phyloP scores from a whole-genome alignment of 2,329 filamentous ascomycete species.

The Diaporthe citri region DNA sequence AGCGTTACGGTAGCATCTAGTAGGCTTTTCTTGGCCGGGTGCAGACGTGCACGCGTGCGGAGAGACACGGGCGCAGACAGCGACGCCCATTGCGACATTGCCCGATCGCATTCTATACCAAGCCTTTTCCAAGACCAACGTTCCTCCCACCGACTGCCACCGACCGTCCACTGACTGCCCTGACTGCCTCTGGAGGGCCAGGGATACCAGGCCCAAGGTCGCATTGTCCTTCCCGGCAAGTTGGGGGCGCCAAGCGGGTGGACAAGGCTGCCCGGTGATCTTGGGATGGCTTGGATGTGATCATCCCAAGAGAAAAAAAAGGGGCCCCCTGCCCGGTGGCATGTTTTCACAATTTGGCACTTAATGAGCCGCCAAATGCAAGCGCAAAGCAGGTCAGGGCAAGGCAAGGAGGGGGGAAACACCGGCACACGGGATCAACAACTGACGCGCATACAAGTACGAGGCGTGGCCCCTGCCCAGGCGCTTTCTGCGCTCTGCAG shows the following conservation, averaged over 20 bases:
- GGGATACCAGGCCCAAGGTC: slow-evolving; percentile 24
- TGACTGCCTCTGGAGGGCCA: not conserved
- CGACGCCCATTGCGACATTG: slow-evolving; percentile 1
- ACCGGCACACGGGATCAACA: not conserved
- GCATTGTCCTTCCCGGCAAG: slow-evolving; percentile 26
- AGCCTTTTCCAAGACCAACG: slow-evolving; percentile 27
- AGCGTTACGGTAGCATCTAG: not conserved
- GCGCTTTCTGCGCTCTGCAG: not conserved
- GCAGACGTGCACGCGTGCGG: slow-evolving; percentile 8
- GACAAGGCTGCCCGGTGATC: slow-evolving; percentile 28
- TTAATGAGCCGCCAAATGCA: slow-evolving; percentile 24
- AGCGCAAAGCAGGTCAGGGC: not conserved
- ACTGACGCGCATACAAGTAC: slow-evolving; percentile 29
- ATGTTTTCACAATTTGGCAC: slow-evolving; percentile 28
- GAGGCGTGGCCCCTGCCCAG: not conserved
- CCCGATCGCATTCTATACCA: slow-evolving; percentile 18
- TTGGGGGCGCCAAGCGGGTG: slow-evolving; percentile 13
- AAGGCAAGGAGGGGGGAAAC: not conserved
- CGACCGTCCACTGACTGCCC: not conserved
- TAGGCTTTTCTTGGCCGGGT: slow-evolving; percentile 2
- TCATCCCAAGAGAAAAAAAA: slow-evolving; percentile 27
- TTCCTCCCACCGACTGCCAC: slow-evolving; percentile 13
- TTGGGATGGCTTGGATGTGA: slow-evolving; percentile 29
- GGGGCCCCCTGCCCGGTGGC: slow-evolving; percentile 25
- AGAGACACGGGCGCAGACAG: not conserved